Base-by-base conservation (phyloP, 352 stramenopile genomes). In the Phytopythium oedochilum region DNA sequence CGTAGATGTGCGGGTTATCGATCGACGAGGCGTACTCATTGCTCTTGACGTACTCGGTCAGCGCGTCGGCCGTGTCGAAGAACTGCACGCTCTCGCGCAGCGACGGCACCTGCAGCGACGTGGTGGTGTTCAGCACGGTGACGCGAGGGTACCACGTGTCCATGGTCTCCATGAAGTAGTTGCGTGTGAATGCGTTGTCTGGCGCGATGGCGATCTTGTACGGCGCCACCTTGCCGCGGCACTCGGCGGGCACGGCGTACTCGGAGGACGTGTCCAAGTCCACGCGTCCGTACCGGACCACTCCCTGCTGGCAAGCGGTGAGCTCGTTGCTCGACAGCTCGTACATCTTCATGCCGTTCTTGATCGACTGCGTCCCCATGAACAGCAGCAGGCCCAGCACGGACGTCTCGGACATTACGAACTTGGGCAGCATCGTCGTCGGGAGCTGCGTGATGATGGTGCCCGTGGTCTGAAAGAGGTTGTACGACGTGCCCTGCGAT, bases 81-180 rank as follows among this genome's bases (percentile, higher is more conserved):
- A 90, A 90, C 51, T 75, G 5, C n/a, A 90, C 65, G 34, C 73
- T 83, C 35, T 88, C 76, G 20, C 66, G 35, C 2, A 86, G 67
- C 11, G 74, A 86, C 18, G 80, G 80, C 36, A 88, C 61, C 25
- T 75, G 47, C 0, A 61, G 55, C 23, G 73, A 63, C 4, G 38
- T 44, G 26, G 39, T 47, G 18, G 60, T 61, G 50, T 80, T 64
- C 7, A 44, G 36, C 29, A 79, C 40, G 15, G 57, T 40, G 25
- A 87, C 53, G 36, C 75, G 71, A 15, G 76, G 79, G 52, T 89
- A 86, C 75, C 78, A 88, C 43, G 57, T 15, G 6, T 61, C 48
- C 46, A 88, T 67, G 4, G 69, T 65, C 40, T 71, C 43, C 31
- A 65, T 42, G 58, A 88, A 88, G 60, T 88, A 88, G 23, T 72